Evolutionary conservation across 148 eudicot genomes (phyloP).

Genomic region (Rhododendron ferrugineum): DNA sequence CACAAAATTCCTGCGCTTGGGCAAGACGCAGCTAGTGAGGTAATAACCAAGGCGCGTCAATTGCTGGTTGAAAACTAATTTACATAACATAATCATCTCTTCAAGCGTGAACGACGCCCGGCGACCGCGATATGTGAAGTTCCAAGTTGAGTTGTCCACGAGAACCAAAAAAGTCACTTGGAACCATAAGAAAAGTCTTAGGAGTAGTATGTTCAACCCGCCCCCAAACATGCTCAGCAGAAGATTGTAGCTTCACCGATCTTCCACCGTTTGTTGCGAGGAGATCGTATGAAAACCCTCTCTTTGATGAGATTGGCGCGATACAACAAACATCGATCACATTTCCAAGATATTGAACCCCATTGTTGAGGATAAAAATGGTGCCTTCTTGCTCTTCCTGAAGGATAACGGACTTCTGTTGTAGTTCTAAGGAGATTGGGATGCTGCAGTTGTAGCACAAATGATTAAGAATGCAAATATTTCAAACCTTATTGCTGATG

Average conservation of each 20-base stretch:
- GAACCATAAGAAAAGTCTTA: background rate
- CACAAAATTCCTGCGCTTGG: too few species aligned
- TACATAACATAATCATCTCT: background rate
- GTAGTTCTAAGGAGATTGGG: slow-evolving; percentile 13
- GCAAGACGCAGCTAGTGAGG: too few species aligned
- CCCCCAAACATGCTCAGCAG: background rate
- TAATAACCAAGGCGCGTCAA: too few species aligned
- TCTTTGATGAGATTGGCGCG: slow-evolving; percentile 17
- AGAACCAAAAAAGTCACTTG: background rate
- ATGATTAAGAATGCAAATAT: background rate
- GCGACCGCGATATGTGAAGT: background rate
- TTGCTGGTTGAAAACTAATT: too few species aligned
- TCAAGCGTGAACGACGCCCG: background rate
- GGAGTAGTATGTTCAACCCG: background rate
- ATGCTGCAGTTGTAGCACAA: slow-evolving; percentile 19
- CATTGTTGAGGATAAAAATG: slow-evolving; percentile 38
- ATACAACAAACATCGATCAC: slow-evolving; percentile 27
- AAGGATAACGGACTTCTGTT: slow-evolving; percentile 31
- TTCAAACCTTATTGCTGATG: background rate
- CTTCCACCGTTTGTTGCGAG: slow-evolving; percentile 16
- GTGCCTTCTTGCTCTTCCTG: slow-evolving; percentile 29
- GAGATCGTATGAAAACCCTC: slow-evolving; percentile 29
- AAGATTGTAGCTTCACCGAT: slow-evolving; percentile 23
- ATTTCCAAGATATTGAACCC: slow-evolving; percentile 13
- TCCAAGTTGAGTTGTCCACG: background rate